Conservation (phyloP, 23 red algal genomes). For the Agarophyton chilense region DNA sequence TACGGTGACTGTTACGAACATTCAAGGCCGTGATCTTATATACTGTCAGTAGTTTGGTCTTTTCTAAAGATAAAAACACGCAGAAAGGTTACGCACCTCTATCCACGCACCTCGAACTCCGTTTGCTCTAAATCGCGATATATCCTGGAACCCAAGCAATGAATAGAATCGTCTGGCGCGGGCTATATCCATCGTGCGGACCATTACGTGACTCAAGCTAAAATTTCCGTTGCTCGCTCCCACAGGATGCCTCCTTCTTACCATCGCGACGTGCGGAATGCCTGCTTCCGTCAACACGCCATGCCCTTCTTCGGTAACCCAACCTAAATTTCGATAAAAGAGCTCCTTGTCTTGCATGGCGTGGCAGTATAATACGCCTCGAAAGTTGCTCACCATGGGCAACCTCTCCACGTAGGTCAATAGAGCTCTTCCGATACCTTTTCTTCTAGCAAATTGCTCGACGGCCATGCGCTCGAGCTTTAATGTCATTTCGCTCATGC, state of each 20-base stretch:
- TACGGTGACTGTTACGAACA: conserved; percentile 34
- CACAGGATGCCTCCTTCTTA: conserved; percentile 5
- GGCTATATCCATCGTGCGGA: conserved; percentile 38
- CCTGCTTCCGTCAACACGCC: conserved; percentile 18
- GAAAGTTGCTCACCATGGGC: not conserved
- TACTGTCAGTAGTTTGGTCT: not conserved
- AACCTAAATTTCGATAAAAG: conserved; percentile 38
- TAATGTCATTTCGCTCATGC: not conserved
- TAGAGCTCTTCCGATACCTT: conserved; percentile 21
- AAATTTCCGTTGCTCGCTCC: not conserved
- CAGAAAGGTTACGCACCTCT: not conserved
- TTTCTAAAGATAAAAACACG: not conserved
- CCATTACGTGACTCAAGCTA: conserved; percentile 20
- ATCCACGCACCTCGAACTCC: conserved; percentile 11
- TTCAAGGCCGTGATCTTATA: not conserved
- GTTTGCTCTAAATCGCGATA: conserved; percentile 13
- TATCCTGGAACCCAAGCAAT: conserved; percentile 34
- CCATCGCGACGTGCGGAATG: conserved; percentile 45
- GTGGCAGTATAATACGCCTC: conserved; percentile 41
- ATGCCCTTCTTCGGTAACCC: conserved; percentile 27
- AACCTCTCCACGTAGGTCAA: not conserved
- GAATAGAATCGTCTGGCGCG: conserved; percentile 40
- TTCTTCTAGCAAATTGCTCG: not conserved
- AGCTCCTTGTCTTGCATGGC: conserved; percentile 22
- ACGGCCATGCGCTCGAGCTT: conserved; percentile 53